Conservation (phyloP, 169 alveolate species). For the Plasmodium berghei region DNA sequence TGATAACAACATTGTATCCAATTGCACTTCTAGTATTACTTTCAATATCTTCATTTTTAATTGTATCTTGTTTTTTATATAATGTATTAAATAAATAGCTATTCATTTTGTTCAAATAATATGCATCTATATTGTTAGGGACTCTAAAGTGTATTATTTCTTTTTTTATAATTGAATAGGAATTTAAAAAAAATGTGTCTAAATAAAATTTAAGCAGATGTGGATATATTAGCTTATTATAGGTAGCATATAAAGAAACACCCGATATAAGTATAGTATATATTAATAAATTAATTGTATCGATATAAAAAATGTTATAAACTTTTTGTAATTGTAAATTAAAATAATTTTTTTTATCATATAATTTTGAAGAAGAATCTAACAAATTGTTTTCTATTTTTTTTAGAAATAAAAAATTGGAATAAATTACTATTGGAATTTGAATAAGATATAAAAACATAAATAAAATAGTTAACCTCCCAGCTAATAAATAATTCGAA, state of each 20-base stretch:
- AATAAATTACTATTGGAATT: constrained; percentile 50
- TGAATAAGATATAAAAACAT: constrained; percentile 43
- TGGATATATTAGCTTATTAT: constrained; percentile 62
- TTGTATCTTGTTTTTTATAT: constrained; percentile 44
- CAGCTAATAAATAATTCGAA: constrained; percentile 62
- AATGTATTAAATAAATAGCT: constrained; percentile 61
- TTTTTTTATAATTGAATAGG: constrained; percentile 52
- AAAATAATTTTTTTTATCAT: constrained; percentile 58
- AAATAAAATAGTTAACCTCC: constrained; percentile 69
- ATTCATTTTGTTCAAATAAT: constrained; percentile 58
- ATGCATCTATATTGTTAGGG: constrained; percentile 73
- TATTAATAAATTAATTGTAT: constrained; percentile 35
- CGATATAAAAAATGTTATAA: constrained; percentile 19
- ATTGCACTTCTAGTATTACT: constrained; percentile 74
- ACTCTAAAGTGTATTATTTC: constrained; percentile 73
- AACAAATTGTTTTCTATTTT: constrained; percentile 5
- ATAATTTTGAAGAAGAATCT: not conserved
- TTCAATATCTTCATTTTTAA: constrained; percentile 46
- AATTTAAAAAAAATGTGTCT: constrained; percentile 34
- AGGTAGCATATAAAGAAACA: constrained; percentile 59
- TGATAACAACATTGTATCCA: constrained; percentile 73
- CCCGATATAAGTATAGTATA: constrained; percentile 20
- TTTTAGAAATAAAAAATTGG: constrained; percentile 31
- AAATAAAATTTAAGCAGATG: constrained; percentile 61
- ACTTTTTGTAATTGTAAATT: constrained; percentile 38